Percentiles rank a stretch among this genome's conserved stretches.
Conservation (phyloP, 495 filamentous ascomycete genomes). For the Penicillium cosmopolitanum region DNA sequence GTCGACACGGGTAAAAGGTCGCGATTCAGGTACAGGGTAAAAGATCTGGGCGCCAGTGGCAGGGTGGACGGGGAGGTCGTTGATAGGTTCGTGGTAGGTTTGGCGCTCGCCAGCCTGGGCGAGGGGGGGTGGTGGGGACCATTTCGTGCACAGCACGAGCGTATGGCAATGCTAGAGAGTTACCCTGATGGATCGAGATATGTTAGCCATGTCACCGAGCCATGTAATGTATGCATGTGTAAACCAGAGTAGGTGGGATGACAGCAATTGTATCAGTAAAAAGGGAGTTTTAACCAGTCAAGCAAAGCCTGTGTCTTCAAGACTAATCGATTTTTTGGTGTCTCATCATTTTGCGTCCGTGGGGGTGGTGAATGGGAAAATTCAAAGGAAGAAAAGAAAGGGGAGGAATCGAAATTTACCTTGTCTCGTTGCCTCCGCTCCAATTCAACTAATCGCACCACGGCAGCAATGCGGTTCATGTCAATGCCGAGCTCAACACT, state of each 20-base stretch:
- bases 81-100: slow-evolving; percentile 77
- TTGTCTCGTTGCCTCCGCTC: slow-evolving; percentile 76
- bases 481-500: slow-evolving; percentile 79
- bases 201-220: slow-evolving; percentile 21
- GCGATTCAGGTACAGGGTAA: slow-evolving; percentile 86
- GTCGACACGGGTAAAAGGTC: slow-evolving; percentile 84
- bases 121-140: slow-evolving; percentile 65
- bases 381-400: slow-evolving; percentile 19
- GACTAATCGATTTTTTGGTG: slow-evolving; percentile 94
- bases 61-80: slow-evolving; percentile 84
- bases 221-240: background rate
- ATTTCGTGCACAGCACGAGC: slow-evolving; percentile 74
- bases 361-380: slow-evolving; percentile 10
- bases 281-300: slow-evolving; percentile 69
- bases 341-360: slow-evolving; percentile 66
- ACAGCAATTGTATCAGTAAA: slow-evolving; percentile 34
- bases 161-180: slow-evolving; percentile 76
- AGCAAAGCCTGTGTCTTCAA: slow-evolving; percentile 77
- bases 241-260: slow-evolving; percentile 8
- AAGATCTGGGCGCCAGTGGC: slow-evolving; percentile 84
- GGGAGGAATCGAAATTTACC: slow-evolving; percentile 55
- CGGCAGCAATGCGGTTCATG: slow-evolving; percentile 84
- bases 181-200: slow-evolving; percentile 57
- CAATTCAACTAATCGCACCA: slow-evolving; percentile 83
- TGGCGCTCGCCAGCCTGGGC: slow-evolving; percentile 27